These are phyloP conservation scores for Lepidium aucheri DNA, from an alignment of 345 rosid species.

Conservation along the genomic window DNA sequence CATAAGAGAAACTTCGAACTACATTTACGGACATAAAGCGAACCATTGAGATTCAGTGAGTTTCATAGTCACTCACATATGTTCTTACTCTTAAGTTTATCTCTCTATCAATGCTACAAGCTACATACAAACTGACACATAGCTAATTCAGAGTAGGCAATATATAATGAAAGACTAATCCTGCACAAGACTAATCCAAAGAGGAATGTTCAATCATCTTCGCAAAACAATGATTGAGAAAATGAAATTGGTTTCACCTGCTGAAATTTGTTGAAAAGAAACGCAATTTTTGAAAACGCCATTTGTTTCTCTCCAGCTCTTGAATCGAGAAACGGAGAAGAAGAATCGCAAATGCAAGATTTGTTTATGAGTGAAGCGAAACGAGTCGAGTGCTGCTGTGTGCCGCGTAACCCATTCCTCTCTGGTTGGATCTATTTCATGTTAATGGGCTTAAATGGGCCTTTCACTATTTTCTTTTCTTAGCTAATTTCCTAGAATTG, in stretches of 20 bases:
- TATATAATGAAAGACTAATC: not conserved
- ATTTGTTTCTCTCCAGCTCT: not conserved
- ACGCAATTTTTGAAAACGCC: slow-evolving; percentile 19
- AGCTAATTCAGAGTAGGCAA: not conserved
- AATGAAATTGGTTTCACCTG: slow-evolving; percentile 14
- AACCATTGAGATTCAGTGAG: not conserved
- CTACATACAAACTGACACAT: not conserved
- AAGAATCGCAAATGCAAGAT: not conserved
- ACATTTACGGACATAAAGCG: not conserved
- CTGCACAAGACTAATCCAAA: not conserved
- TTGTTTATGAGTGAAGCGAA: not conserved
- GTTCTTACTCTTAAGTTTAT: not conserved
- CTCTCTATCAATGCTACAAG: not conserved
- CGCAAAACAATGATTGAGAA: not conserved
- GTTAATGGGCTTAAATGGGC: slow-evolving; percentile 4
- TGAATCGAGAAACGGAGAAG: not conserved
- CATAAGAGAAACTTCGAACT: not conserved
- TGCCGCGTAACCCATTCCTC: not conserved
- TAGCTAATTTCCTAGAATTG: no score
- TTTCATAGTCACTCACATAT: not conserved
- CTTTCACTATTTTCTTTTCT: not conserved
- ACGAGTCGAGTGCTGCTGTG: not conserved
- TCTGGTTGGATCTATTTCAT: not conserved
- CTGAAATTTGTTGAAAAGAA: slow-evolving; percentile 31
- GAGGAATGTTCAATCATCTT: not conserved